Base-by-base conservation (phyloP, 352 stramenopile genomes). In the Pythium apleroticum region DNA sequence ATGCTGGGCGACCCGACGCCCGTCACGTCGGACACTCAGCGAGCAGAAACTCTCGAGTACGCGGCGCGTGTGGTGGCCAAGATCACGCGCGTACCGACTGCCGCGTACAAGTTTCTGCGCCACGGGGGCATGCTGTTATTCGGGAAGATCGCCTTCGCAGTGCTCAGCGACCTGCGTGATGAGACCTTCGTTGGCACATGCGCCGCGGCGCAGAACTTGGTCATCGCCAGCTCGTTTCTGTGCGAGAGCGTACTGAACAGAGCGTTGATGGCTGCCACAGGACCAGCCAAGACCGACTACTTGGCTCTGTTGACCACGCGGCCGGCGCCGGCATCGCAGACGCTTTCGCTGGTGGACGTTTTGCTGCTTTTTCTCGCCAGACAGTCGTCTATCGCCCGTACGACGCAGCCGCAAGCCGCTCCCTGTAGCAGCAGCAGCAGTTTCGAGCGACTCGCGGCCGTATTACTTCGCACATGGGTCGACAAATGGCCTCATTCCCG, bases 191-290 rank as follows among this genome's bases (percentile, higher is more conserved):
- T 30, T 20, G 1, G 19, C 19, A 27, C 31, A 24, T 11, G 31
- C 0, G 41, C 28, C 1, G 72, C 69, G 0, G 66, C 65, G 4
- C 61, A 78, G 22, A 75, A 74, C 15, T 22, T 78, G 12, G 65
- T 78, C 9, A 43, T 78, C 12, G 61, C 69, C 5, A 50, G 60
- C 8, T 68, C 65, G n/a, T 78, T 72, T 30, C 28, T 78, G 22
- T 76, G 69, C 20, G 72, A 76, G 27, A 55, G 60, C 4, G 41
- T 24, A 17, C 4, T 24, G 20, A 55, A 52, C 20, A 24, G 15
- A 5, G 4, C 35, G 17, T 19, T 6, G 7, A n/a, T 46, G 15
- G 9, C 15, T n/a, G 10, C 5, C 6, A 14, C 20, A 4, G 49
- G n/a, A 5, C 7, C 41, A 33, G 24, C 22, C 1, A 25, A 17